Percentiles rank a stretch among this genome's conserved stretches.
These are phyloP conservation scores for Talaromyces sp. DNA, from an alignment of 2,329 filamentous ascomycete genomes.

Conservation along the genomic window DNA sequence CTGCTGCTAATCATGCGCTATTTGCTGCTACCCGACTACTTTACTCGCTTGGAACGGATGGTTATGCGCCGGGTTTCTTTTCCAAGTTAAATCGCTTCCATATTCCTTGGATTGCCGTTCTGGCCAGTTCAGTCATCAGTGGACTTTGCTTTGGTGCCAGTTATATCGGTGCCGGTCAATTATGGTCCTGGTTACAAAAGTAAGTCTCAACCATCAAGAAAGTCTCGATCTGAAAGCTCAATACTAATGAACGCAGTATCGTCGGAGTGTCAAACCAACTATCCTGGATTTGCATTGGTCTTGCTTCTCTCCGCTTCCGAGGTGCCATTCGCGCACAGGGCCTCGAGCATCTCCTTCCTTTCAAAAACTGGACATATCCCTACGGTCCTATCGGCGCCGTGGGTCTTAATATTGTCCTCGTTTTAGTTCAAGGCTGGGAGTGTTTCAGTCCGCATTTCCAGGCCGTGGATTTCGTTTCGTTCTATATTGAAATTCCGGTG, in stretches of 20 bases:
- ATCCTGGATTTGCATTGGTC: conserved; percentile 64
- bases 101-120: conserved; percentile 58
- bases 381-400: conserved; percentile 62
- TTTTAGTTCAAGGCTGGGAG: conserved; percentile 64
- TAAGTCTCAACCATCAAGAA: conserved; percentile 31
- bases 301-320: conserved; percentile 68
- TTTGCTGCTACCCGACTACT: conserved; percentile 61
- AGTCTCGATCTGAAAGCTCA: not conserved
- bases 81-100: conserved; percentile 53
- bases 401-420: conserved; percentile 60
- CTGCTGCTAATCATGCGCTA: conserved; percentile 62
- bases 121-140: conserved; percentile 57
- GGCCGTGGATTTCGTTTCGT: conserved; percentile 64
- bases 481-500: conserved; percentile 64
- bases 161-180: conserved; percentile 66
- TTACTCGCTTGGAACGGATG: conserved; percentile 58
- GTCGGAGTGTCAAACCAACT: conserved; percentile 70
- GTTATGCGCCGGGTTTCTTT: conserved; percentile 61
- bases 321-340: conserved; percentile 59
- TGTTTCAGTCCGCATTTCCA: conserved; percentile 64
- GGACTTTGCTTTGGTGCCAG: conserved; percentile 66
- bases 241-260: conserved; percentile 45
- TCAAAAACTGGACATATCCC: conserved; percentile 69
- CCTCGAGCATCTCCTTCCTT: conserved; percentile 64
- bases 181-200: conserved; percentile 71